Conservation (phyloP, 2,329 filamentous ascomycete genomes). For the Pseudophaeomoniella oleicola region DNA sequence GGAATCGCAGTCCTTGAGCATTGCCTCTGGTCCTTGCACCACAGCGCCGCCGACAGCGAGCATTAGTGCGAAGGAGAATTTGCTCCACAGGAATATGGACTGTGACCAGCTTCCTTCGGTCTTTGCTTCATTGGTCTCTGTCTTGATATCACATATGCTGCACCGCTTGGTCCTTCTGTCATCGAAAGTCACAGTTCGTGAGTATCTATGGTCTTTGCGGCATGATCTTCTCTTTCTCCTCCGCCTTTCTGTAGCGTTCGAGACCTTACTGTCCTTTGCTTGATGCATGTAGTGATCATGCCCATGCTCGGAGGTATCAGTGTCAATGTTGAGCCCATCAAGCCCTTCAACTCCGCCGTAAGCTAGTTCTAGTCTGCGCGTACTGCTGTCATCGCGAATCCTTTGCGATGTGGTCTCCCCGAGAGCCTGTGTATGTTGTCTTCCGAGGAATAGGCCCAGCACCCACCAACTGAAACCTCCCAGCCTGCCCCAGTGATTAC, state of each 20-base stretch:
- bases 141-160: not conserved
- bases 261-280: too few relatives aligned
- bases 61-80: slow-evolving; percentile 31
- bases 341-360: not conserved
- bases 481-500: slow-evolving; percentile 15
- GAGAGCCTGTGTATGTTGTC: not conserved
- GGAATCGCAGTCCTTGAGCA: slow-evolving; percentile 15
- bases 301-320: too few relatives aligned
- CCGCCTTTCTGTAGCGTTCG: slow-evolving; percentile 11
- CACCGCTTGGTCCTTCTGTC: not conserved
- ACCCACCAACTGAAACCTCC: slow-evolving; percentile 22
- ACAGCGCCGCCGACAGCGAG: slow-evolving; percentile 34
- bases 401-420: not conserved
- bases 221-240: not conserved
- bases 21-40: slow-evolving; percentile 27
- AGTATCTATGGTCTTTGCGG: not conserved
- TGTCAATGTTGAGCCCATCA: not conserved
- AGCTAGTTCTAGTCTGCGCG: not conserved
- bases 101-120: slow-evolving; percentile 8
- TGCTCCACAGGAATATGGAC: slow-evolving; percentile 28
- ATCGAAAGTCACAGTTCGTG: not conserved
- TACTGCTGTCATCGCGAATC: not conserved
- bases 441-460: slow-evolving; percentile 17
- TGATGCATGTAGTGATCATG: too few relatives aligned
- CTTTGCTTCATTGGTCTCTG: not conserved